These are phyloP conservation scores for Geosmithia flava DNA, from an alignment of 2,329 filamentous ascomycete species.

Conservation along the genomic window DNA sequence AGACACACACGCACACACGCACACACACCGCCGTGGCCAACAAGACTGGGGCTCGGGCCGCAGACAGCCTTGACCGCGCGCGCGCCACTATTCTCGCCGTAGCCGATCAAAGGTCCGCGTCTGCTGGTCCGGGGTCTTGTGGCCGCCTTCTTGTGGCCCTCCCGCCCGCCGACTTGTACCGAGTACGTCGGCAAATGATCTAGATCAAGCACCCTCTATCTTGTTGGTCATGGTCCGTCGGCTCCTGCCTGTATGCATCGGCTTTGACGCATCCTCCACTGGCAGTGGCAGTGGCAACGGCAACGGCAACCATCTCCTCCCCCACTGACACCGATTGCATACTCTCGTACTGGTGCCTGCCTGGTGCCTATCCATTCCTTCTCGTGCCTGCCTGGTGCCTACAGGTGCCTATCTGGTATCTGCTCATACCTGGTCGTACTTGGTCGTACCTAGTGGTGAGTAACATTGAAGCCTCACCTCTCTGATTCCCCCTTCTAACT, in stretches of 20 bases:
- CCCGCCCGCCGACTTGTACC: too few species aligned
- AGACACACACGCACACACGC: too few species aligned
- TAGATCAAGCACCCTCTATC: not conserved
- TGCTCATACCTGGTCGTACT: not conserved
- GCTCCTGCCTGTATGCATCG: not conserved
- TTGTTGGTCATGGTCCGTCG: not conserved
- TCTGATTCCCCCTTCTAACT: not conserved
- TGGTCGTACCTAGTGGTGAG: too few species aligned
- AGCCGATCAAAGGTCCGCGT: not conserved
- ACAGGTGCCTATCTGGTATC: not conserved
- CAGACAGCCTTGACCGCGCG: not conserved
- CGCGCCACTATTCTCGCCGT: not conserved
- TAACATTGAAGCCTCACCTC: not conserved
- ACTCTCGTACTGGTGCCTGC: not conserved
- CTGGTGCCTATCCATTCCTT: too few species aligned
- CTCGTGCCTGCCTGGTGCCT: not conserved
- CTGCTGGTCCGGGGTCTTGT: not conserved
- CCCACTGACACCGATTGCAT: not conserved
- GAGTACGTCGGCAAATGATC: not conserved
- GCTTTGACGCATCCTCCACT: not conserved
- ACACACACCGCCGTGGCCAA: not conserved
- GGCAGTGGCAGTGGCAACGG: not conserved
- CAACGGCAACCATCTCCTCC: not conserved
- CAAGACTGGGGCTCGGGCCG: not conserved
- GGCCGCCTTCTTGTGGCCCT: too few species aligned